Conservation (phyloP, 2,329 filamentous ascomycete genomes). For the Laburnicola sp. region DNA sequence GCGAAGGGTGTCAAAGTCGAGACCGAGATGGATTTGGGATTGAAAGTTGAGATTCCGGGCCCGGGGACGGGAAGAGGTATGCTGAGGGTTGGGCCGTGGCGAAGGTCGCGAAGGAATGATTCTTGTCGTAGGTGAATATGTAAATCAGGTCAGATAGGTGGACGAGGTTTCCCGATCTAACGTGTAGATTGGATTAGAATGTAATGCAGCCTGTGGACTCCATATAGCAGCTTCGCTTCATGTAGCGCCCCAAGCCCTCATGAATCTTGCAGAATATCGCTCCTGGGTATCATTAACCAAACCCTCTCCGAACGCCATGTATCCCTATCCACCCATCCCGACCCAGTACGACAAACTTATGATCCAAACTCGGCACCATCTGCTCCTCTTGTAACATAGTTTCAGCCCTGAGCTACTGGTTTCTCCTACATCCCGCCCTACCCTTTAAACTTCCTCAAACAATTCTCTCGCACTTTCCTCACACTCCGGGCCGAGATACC, state of each 20-base stretch:
- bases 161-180: neutral
- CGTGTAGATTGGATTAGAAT: no score
- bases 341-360: no score
- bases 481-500: conserved; percentile 75
- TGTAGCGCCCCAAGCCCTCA: no score
- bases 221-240: no score
- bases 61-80: conserved; percentile 46
- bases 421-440: conserved; percentile 11
- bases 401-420: neutral
- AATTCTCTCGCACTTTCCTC: conserved; percentile 71
- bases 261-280: no score
- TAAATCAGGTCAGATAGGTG: neutral
- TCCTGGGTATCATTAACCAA: no score
- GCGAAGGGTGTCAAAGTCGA: conserved; percentile 10
- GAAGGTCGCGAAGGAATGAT: conserved; percentile 36
- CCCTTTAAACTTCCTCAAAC: conserved; percentile 45
- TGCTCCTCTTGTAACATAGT: no score
- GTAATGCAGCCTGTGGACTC: no score
- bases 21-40: conserved; percentile 20
- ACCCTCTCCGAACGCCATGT: no score
- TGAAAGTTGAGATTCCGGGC: conserved; percentile 44
- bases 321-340: no score
- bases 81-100: conserved; percentile 53
- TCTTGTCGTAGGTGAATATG: neutral
- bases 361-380: no score